Conservation (phyloP, 2,329 filamentous ascomycete species). For the Emericellopsis cladophorae region DNA sequence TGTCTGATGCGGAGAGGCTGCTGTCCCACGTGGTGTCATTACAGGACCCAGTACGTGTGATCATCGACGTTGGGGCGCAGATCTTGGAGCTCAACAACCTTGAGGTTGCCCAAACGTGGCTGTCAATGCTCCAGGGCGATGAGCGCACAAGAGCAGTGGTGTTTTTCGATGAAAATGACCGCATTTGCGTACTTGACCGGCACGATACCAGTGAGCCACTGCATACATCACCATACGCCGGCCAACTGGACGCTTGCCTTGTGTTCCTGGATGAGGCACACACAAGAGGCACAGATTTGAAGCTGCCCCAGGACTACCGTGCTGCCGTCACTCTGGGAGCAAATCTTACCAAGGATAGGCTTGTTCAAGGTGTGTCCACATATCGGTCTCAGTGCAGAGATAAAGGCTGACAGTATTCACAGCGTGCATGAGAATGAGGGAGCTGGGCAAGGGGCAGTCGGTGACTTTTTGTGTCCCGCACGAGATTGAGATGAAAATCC, state of each 20-base stretch:
- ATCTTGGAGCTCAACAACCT: slow-evolving; percentile 51
- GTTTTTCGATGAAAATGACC: slow-evolving; percentile 44
- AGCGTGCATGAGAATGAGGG: slow-evolving; percentile 62
- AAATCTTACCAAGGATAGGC: slow-evolving; percentile 51
- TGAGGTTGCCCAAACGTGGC: slow-evolving; percentile 39
- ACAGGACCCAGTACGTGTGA: slow-evolving; percentile 30
- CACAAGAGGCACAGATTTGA: slow-evolving; percentile 57
- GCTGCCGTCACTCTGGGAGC: slow-evolving; percentile 59
- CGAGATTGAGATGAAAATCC: slow-evolving; percentile 46
- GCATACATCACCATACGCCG: slow-evolving; percentile 42
- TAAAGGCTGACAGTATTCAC: neutral
- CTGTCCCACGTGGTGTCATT: slow-evolving; percentile 24
- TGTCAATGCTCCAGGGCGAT: slow-evolving; percentile 14
- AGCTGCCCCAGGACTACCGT: slow-evolving; percentile 41
- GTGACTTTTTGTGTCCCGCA: slow-evolving; percentile 45
- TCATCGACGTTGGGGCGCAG: slow-evolving; percentile 61
- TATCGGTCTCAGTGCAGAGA: neutral
- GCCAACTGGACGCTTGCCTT: slow-evolving; percentile 44
- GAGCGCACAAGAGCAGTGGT: slow-evolving; percentile 24
- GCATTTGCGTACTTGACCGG: slow-evolving; percentile 39
- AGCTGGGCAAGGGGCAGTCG: slow-evolving; percentile 53
- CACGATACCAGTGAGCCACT: slow-evolving; percentile 33
- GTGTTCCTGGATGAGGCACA: slow-evolving; percentile 61
- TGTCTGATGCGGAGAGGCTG: slow-evolving; percentile 20
- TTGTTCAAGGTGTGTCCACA: slow-evolving; percentile 48